Evolutionary conservation across 164 flowering plant species (phyloP), one percentile per base, ranked within the genome.

Genomic region (Tinospora cordifolia): DNA sequence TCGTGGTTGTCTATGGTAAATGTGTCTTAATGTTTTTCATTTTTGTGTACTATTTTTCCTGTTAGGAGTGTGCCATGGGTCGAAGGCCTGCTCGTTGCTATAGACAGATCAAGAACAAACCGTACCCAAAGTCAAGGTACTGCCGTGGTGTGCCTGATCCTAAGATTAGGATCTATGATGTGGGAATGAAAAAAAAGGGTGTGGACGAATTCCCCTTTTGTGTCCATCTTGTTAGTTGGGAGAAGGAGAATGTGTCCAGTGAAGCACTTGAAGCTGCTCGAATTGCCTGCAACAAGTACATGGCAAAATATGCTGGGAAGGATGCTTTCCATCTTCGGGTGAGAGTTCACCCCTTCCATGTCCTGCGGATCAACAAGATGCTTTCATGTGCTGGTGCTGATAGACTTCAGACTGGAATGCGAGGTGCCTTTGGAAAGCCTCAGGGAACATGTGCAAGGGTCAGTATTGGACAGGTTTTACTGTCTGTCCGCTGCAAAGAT

Each of bases 301-400:
- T 80, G 81, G 69, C 77, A 36, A 80, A 78, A 54, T 78, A 41
- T 75, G 81, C 83, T 8, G 83, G 81, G 8, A 78, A 80, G 27
- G 83, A 80, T 71, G 77, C 83, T 2, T 78, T 80, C 69, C 81
- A 80, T 38, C 71, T 78, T 9, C 41, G 83, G 22, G 81, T 78
- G 0, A 73, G 83, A 47, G 81, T 78, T 24, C 83, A 80, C 71
- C 81, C 81, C 3, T 80, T 80, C 74, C 83, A 78, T 66, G 83
- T 80, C 17, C 67, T 78, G 64, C 68, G 83, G 9, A 80, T 80
- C 71, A 80, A 78, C 79, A 80, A 78, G 79, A 78, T 80, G 81
- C 83, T 78, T 71, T 80, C 83, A 0, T 80, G 83, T 73, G 83
- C 83, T 63, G 83, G 83, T 38, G 83, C 79, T 68, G 83, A 80